These are phyloP conservation scores for Aureobasidium sp. DNA, from an alignment of 2,329 filamentous ascomycete genomes.

Conservation along the genomic window DNA sequence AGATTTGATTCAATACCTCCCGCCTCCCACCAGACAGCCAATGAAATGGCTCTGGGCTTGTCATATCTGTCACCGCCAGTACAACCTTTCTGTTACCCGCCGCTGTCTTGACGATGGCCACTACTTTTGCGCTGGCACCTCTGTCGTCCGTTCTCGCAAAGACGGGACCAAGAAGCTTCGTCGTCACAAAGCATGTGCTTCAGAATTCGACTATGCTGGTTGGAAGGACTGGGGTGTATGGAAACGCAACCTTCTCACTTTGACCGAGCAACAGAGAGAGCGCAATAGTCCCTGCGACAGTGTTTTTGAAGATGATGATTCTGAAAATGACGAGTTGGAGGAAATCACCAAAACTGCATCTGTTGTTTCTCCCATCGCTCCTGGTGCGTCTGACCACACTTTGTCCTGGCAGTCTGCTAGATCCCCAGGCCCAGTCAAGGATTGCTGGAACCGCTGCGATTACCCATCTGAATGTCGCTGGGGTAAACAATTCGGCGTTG, in stretches of 20 bases:
- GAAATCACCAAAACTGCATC: not conserved
- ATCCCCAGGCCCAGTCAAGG: constrained; percentile 19
- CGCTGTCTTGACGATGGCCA: constrained; percentile 50
- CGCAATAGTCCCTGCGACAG: not conserved
- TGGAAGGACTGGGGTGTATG: constrained; percentile 45
- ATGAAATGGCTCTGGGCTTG: constrained; percentile 48
- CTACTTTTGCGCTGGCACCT: constrained; percentile 44
- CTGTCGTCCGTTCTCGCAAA: constrained; percentile 29
- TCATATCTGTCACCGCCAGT: constrained; percentile 43
- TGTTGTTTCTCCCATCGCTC: not conserved
- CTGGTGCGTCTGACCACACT: not conserved
- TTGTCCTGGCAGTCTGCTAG: not conserved
- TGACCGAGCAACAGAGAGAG: constrained; percentile 19
- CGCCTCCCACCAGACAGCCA: constrained; percentile 26
- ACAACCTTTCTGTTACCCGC: constrained; percentile 43
- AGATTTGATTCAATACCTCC: constrained; percentile 16
- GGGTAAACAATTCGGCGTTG: constrained; percentile 28
- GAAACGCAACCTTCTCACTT: constrained; percentile 27
- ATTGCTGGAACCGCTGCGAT: constrained; percentile 41
- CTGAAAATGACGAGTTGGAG: constrained; percentile 6
- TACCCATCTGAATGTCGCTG: constrained; percentile 42
- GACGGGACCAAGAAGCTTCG: constrained; percentile 24
- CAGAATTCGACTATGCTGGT: constrained; percentile 47
- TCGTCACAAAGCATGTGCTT: constrained; percentile 38
- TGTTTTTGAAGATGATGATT: constrained; percentile 15